Evolutionary conservation across 176 grass and related monocot species (phyloP).

Genomic region (Musa acuminata): DNA sequence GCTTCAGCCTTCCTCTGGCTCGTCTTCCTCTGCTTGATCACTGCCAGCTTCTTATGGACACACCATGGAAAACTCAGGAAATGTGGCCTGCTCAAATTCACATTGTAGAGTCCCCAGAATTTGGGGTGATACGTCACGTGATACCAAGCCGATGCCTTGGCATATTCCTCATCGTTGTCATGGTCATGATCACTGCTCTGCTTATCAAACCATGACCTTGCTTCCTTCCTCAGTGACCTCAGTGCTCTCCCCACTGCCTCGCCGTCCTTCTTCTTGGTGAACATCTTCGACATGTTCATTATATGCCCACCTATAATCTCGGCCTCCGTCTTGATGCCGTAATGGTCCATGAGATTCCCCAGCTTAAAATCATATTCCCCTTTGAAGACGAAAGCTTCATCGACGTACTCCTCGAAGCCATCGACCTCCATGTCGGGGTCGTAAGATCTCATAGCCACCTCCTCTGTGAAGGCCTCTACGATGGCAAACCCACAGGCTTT

Average conservation of each 20-base stretch:
- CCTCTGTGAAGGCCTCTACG: constrained; percentile 45
- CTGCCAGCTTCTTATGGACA: constrained; percentile 47
- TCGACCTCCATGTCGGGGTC: constrained; percentile 70
- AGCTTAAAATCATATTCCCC: constrained; percentile 81
- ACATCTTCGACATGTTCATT: constrained; percentile 73
- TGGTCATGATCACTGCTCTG: constrained; percentile 15
- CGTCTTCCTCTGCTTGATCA: constrained; percentile 53
- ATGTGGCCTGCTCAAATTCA: constrained; percentile 45
- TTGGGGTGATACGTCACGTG: constrained; percentile 61
- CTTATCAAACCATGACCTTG: constrained; percentile 57
- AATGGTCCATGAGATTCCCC: constrained; percentile 85
- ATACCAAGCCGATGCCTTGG: constrained; percentile 91
- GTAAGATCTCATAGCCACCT: constrained; percentile 47
- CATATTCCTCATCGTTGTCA: constrained; percentile 21
- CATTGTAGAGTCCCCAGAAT: constrained; percentile 50
- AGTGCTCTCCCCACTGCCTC: constrained; percentile 59
- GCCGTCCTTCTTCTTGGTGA: constrained; percentile 64
- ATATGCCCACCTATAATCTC: constrained; percentile 79
- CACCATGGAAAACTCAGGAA: constrained; percentile 92
- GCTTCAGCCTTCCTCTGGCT: constrained; percentile 19
- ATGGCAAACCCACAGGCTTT: constrained; percentile 32
- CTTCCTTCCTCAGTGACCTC: constrained; percentile 70
- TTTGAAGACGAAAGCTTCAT: constrained; percentile 49
- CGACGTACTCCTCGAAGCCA: constrained; percentile 46
- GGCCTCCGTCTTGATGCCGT: constrained; percentile 82